A percentile compares a stretch with the other conserved stretches of the same genome.
These are phyloP conservation scores for Arctostaphylos glauca DNA, from an alignment of 148 eudicot genomes.

Conservation along the genomic window DNA sequence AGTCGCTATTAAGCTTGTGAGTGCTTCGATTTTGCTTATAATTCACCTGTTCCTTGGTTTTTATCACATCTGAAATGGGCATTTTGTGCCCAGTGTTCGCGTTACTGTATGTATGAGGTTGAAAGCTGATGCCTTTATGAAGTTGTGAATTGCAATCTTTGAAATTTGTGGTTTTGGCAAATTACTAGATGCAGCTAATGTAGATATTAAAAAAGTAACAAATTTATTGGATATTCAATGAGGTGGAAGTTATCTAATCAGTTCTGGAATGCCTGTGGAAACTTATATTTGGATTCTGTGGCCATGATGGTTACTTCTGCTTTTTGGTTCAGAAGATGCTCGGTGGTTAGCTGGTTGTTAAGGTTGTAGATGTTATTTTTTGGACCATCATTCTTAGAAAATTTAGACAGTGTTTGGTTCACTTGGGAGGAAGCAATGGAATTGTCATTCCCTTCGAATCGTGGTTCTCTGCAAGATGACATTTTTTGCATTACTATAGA, in stretches of 20 bases:
- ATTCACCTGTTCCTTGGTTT: not conserved
- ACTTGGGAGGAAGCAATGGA: not conserved
- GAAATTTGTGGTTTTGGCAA: not conserved
- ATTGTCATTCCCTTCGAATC: not conserved
- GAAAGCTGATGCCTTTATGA: not conserved
- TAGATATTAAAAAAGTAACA: not conserved
- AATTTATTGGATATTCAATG: not conserved
- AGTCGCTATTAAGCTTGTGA: conserved; percentile 80
- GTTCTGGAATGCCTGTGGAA: not conserved
- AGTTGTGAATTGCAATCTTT: not conserved
- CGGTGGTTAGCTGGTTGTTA: not conserved
- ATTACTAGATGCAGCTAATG: not conserved
- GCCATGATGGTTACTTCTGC: not conserved
- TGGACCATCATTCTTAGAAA: not conserved
- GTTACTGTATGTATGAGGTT: not conserved
- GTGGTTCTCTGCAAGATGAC: not conserved
- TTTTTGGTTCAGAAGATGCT: not conserved
- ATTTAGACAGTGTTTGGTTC: not conserved
- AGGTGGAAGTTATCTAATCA: not conserved
- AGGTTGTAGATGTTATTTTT: not conserved
- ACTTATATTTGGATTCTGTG: not conserved
- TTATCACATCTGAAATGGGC: no score
- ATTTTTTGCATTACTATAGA: not conserved
- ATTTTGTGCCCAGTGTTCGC: not conserved
- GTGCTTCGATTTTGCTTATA: conserved; percentile 23